Evolutionary conservation across 805 yeast species (phyloP).

Genomic region (Yarrowia sp.): DNA sequence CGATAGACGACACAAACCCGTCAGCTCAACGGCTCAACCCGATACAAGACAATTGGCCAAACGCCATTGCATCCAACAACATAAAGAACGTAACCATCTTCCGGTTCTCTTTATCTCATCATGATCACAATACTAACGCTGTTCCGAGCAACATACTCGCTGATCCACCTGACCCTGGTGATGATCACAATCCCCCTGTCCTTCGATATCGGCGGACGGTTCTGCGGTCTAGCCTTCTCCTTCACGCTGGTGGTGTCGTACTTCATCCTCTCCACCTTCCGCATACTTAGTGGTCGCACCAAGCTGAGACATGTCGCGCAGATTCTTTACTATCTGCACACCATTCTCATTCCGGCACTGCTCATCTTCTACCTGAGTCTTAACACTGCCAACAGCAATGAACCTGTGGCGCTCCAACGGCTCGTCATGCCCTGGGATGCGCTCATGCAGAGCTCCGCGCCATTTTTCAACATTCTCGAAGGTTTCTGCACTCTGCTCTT

Average conservation of each 20-base stretch:
- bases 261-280: slow-evolving; percentile 66
- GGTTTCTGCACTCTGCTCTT: slow-evolving; percentile 88
- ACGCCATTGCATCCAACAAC: too few species aligned
- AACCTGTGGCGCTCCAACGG: slow-evolving; percentile 23
- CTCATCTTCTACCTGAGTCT: slow-evolving; percentile 51
- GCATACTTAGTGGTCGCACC: slow-evolving; percentile 49
- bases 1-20: neutral
- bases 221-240: slow-evolving; percentile 84
- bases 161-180: slow-evolving; percentile 60
- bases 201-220: slow-evolving; percentile 87
- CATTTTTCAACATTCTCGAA: slow-evolving; percentile 82
- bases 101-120: too few species aligned
- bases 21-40: neutral
- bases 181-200: slow-evolving; percentile 85
- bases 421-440: slow-evolving; percentile 66
- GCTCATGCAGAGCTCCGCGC: slow-evolving; percentile 74
- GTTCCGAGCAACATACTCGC: slow-evolving; percentile 26
- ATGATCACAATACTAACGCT: slow-evolving; percentile 21
- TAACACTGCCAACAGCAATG: neutral
- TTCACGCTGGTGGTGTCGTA: slow-evolving; percentile 68
- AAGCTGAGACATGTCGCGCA: slow-evolving; percentile 39
- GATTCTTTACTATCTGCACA: slow-evolving; percentile 70
- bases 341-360: slow-evolving; percentile 75
- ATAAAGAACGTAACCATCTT: too few species aligned
- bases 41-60: neutral